phyloP scores from a whole-genome alignment of 139 green algal species.

The Coelastrella sp. region DNA sequence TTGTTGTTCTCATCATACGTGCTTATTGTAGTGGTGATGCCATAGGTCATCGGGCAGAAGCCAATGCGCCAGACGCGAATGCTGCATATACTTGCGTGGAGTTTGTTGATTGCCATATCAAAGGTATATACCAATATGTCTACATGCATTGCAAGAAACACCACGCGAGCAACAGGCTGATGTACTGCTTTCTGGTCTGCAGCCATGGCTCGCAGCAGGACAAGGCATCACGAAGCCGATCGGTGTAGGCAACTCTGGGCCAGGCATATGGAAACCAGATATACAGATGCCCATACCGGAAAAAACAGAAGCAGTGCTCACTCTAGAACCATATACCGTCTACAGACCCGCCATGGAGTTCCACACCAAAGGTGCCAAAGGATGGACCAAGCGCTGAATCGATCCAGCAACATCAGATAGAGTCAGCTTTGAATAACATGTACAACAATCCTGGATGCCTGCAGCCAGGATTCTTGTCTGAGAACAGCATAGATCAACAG shows the following conservation, averaged over 20 bases:
- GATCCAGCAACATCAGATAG: neutral
- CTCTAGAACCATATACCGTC: neutral
- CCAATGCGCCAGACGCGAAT: neutral
- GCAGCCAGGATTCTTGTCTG: too few species aligned
- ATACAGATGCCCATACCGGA: conserved; percentile 41
- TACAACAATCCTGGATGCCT: too few species aligned
- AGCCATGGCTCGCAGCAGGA: conserved; percentile 22
- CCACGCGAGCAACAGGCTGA: neutral
- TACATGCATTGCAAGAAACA: too few species aligned
- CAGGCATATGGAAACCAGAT: conserved; percentile 23
- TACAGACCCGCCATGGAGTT: conserved; percentile 23
- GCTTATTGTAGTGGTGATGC: too few species aligned
- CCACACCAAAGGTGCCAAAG: conserved; percentile 25
- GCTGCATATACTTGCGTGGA: neutral
- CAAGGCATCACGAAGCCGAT: conserved; percentile 35
- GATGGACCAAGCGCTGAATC: too few species aligned
- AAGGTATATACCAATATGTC: neutral
- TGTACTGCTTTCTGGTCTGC: conserved; percentile 2
- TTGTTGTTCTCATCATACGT: too few species aligned
- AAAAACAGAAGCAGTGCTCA: neutral
- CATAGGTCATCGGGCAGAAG: too few species aligned
- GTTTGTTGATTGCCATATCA: neutral
- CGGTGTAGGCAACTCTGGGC: neutral
- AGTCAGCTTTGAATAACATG: neutral
- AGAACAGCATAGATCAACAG: too few species aligned